Evolutionary conservation across 805 yeast species (phyloP).

Genomic region (Yamadazyma nakazawae): DNA sequence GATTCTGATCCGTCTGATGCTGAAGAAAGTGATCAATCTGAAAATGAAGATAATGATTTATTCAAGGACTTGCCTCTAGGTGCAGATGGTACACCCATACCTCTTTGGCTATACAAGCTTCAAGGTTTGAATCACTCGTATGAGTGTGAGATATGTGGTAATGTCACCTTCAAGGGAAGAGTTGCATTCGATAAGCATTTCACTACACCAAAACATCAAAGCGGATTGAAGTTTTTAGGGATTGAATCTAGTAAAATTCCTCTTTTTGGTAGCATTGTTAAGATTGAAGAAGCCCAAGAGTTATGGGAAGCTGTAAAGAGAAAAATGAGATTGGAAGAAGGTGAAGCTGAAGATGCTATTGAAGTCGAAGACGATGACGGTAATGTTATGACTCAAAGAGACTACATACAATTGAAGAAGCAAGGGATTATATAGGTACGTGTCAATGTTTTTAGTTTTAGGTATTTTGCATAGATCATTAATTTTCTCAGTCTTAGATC

Average conservation of each 20-base stretch:
- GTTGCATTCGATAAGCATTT: constrained; percentile 73
- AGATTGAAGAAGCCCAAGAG: constrained; percentile 63
- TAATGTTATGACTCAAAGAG: constrained; percentile 82
- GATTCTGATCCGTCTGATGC: constrained; percentile 23
- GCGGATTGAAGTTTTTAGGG: constrained; percentile 75
- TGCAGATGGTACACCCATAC: constrained; percentile 88
- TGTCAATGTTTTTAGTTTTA: too few species aligned
- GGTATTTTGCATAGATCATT: too few species aligned
- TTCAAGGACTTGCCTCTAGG: constrained; percentile 73
- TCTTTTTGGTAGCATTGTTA: constrained; percentile 60
- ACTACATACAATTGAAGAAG: constrained; percentile 78
- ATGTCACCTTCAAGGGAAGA: constrained; percentile 68
- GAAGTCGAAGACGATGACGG: constrained; percentile 94
- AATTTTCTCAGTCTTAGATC: too few species aligned
- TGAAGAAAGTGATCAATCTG: constrained; percentile 17
- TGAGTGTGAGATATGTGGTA: constrained; percentile 85
- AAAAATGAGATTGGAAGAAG: constrained; percentile 34
- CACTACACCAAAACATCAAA: constrained; percentile 60
- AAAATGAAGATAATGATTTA: constrained; percentile 29
- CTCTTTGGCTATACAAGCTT: constrained; percentile 87
- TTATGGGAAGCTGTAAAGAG: constrained; percentile 50
- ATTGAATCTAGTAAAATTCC: constrained; percentile 44
- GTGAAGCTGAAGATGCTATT: constrained; percentile 50
- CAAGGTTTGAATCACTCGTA: constrained; percentile 77
- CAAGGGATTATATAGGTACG: constrained; percentile 68